A percentile compares a stretch with the other conserved stretches of the same genome.
phyloP scores from a whole-genome alignment of 2,329 filamentous ascomycete species.

The Penicillium sp. region DNA sequence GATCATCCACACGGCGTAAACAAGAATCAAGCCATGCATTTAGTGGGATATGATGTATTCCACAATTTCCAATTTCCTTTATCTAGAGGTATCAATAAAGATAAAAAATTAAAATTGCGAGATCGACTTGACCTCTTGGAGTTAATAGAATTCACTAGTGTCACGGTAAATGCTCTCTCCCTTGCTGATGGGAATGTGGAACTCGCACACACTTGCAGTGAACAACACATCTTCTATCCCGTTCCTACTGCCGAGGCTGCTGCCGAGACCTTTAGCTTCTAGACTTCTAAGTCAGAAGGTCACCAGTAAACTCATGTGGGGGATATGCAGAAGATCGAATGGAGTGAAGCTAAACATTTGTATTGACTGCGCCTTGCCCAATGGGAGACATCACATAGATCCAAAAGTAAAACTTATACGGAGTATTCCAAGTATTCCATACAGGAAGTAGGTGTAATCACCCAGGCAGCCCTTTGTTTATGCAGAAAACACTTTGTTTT shows the following conservation, averaged over 20 bases:
- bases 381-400: background rate
- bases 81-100: background rate
- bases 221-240: background rate
- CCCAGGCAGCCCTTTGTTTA: background rate
- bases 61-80: background rate
- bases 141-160: constrained; percentile 2
- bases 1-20: constrained; percentile 6
- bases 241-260: background rate
- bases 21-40: constrained; percentile 7
- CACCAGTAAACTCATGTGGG: background rate
- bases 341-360: background rate
- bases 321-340: constrained; percentile 4
- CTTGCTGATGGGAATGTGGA: constrained; percentile 11
- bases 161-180: background rate
- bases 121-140: background rate
- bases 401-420: background rate
- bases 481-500: constrained; percentile 2
- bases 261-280: background rate
- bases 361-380: constrained; percentile 1
- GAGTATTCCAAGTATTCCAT: background rate
- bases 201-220: constrained; percentile 2
- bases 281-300: background rate
- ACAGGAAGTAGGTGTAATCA: background rate
- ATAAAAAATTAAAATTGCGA: background rate
- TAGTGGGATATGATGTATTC: constrained; percentile 1